A percentile compares a stretch with the other conserved stretches of the same genome.
Evolutionary conservation across 495 filamentous ascomycete genomes (phyloP).

Genomic region (Podospora comata): DNA sequence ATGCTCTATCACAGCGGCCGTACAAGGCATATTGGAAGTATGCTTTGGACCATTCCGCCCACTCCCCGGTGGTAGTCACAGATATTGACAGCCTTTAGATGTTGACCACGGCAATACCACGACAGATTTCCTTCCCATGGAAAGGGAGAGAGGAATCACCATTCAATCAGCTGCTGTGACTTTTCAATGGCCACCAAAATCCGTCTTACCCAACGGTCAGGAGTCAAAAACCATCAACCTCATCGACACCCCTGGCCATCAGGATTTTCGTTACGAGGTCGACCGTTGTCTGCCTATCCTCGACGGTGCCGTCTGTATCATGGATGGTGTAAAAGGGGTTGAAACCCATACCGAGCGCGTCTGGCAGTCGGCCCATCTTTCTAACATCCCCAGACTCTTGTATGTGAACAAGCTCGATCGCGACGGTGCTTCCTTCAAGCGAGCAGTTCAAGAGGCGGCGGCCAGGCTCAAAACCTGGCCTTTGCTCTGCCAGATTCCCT

Average conservation of each 20-base stretch:
- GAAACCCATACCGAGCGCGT: slow-evolving; percentile 98
- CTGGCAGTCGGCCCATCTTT: slow-evolving; percentile 84
- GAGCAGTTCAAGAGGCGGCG: slow-evolving; percentile 81
- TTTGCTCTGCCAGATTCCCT: slow-evolving; percentile 90
- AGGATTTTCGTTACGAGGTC: slow-evolving; percentile 98
- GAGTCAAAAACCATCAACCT: slow-evolving; percentile 69
- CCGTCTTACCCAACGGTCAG: slow-evolving; percentile 33
- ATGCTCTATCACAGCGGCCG: slow-evolving; percentile 98
- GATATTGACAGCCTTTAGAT: slow-evolving; percentile 47
- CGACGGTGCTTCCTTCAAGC: slow-evolving; percentile 84
- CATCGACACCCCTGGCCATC: slow-evolving; percentile 96
- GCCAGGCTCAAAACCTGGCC: slow-evolving; percentile 78
- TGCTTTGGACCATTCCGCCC: slow-evolving; percentile 10
- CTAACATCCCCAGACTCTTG: slow-evolving; percentile 79
- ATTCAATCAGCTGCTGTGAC: slow-evolving; percentile 98
- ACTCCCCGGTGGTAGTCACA: not conserved
- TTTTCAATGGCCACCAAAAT: slow-evolving; percentile 68
- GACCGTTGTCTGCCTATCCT: slow-evolving; percentile 88
- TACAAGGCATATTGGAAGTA: slow-evolving; percentile 80
- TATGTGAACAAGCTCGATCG: slow-evolving; percentile 97
- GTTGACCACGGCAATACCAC: slow-evolving; percentile 97
- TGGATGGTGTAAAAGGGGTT: slow-evolving; percentile 95
- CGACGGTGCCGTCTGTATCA: slow-evolving; percentile 91
- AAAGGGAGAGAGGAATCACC: slow-evolving; percentile 90
- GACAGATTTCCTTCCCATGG: slow-evolving; percentile 95